A percentile compares a stretch with the other conserved stretches of the same genome.
Evolutionary conservation across 228 moss, liverwort and hornwort genomes (phyloP).

Genomic region (Sphagnum fallax): DNA sequence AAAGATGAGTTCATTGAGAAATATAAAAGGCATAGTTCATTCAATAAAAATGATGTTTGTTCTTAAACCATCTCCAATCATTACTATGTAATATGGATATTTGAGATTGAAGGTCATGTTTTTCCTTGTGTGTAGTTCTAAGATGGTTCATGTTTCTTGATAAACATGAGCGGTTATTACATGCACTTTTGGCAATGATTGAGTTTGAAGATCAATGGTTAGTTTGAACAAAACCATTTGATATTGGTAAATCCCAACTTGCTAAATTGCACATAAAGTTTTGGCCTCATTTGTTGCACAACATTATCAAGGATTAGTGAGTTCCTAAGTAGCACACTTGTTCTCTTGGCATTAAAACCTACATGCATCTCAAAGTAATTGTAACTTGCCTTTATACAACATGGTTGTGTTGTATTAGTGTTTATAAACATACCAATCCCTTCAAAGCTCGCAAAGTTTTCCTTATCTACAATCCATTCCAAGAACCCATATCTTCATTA

Average conservation of each 20-base stretch:
- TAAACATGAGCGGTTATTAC: too few relatives aligned
- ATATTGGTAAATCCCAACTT: constrained; percentile 29
- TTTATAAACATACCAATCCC: constrained; percentile 52
- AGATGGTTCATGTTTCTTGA: too few relatives aligned
- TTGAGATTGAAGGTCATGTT: too few relatives aligned
- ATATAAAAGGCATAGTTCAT: constrained; percentile 86
- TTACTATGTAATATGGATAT: too few relatives aligned
- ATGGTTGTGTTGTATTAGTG: constrained; percentile 43
- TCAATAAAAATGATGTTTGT: constrained; percentile 87
- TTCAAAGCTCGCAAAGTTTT: constrained; percentile 52
- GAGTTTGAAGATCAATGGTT: too few relatives aligned
- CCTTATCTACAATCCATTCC: constrained; percentile 20
- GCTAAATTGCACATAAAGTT: constrained; percentile 86
- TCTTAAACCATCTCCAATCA: background rate
- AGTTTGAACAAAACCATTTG: too few relatives aligned
- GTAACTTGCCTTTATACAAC: constrained; percentile 52
- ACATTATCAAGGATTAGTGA: constrained; percentile 92
- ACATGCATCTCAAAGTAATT: constrained; percentile 57
- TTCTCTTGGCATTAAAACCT: constrained; percentile 12
- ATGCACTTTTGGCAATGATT: too few relatives aligned
- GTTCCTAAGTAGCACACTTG: background rate
- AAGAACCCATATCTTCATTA: background rate
- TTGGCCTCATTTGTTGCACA: constrained; percentile 85
- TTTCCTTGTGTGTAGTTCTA: too few relatives aligned
- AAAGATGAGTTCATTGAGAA: constrained; percentile 92